Evolutionary conservation across 2,329 filamentous ascomycete genomes (phyloP).

Genomic region (Epichloe amarillans): DNA sequence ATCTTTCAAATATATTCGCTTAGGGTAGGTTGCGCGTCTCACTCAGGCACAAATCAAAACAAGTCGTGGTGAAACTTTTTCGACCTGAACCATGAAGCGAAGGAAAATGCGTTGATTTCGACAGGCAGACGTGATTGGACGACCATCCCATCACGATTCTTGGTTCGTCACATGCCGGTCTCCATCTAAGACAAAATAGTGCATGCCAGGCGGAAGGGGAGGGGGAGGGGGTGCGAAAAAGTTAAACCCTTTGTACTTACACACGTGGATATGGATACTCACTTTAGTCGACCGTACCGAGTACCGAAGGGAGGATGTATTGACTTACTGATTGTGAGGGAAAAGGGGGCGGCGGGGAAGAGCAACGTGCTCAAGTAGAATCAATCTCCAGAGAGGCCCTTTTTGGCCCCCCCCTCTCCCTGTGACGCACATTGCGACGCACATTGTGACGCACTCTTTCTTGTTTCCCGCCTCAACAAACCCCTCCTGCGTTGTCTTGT

Average conservation of each 20-base stretch:
- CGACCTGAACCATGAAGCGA: neutral
- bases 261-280: neutral
- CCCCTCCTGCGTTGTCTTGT: neutral
- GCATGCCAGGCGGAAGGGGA: neutral
- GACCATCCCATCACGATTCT: neutral
- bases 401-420: too few species aligned
- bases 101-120: neutral
- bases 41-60: too few species aligned
- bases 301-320: neutral
- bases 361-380: neutral
- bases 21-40: too few species aligned
- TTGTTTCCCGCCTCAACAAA: too few species aligned
- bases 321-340: neutral
- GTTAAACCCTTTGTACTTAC: neutral
- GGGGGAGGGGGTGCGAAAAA: neutral
- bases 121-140: neutral
- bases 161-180: conserved; percentile 1
- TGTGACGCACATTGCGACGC: neutral
- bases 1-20: too few species aligned
- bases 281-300: neutral
- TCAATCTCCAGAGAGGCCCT: neutral
- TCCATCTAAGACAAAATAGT: neutral
- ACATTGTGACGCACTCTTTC: neutral
- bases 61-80: neutral
- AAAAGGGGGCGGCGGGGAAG: neutral